phyloP scores from a whole-genome alignment of 2,329 filamentous ascomycete genomes.

The Leptographium lundbergii region DNA sequence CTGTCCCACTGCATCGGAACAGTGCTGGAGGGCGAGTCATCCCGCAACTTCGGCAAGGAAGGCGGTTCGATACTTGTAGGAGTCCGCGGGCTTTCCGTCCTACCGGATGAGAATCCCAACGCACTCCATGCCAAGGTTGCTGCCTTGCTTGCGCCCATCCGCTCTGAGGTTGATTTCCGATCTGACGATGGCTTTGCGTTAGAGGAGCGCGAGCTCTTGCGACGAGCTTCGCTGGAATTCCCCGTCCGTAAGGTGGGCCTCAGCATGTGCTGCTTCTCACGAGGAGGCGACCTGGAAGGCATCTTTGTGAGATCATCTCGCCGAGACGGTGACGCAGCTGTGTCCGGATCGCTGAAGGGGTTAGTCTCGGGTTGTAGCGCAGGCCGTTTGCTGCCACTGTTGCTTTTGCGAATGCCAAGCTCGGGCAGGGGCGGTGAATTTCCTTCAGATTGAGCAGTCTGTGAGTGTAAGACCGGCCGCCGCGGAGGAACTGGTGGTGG shows the following conservation, averaged over 20 bases:
- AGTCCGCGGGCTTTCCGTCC: constrained; percentile 3
- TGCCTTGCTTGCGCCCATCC: constrained; percentile 45
- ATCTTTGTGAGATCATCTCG: constrained; percentile 4
- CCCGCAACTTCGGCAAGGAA: constrained; percentile 4
- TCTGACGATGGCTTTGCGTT: constrained; percentile 21
- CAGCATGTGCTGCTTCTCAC: constrained; percentile 46
- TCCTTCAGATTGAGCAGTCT: constrained; percentile 37
- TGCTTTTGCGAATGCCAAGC: not conserved
- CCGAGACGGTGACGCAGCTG: not conserved
- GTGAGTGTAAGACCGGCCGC: constrained; percentile 34
- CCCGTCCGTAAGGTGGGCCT: constrained; percentile 45
- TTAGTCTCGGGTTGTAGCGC: not conserved
- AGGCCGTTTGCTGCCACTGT: not conserved
- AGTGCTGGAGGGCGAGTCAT: constrained; percentile 16
- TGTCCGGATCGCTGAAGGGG: not conserved
- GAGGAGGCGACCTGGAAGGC: constrained; percentile 34
- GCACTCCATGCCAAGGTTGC: constrained; percentile 50
- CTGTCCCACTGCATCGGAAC: constrained; percentile 38
- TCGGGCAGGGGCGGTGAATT: constrained; percentile 24
- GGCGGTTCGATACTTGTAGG: not conserved
- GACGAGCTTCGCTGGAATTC: constrained; percentile 29
- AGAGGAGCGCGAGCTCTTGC: constrained; percentile 26
- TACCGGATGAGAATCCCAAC: constrained; percentile 21
- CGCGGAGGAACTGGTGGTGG: constrained; percentile 28
- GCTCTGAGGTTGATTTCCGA: constrained; percentile 27